Evolutionary conservation across 768 basidiomycete species (phyloP).

Genomic region (Hygrophorus russula): DNA sequence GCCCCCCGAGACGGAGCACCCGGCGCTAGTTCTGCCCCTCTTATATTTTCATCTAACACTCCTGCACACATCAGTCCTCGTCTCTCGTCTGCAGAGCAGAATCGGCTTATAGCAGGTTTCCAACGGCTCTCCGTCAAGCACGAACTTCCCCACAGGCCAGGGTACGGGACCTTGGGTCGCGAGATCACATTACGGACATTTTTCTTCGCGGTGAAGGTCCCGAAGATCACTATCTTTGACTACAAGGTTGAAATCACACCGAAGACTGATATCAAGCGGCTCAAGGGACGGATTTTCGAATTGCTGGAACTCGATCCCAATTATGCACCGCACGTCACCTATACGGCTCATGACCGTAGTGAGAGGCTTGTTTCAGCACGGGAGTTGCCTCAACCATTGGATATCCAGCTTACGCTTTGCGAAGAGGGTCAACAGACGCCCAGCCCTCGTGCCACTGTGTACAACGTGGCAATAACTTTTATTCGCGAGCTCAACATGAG

Average conservation of each 20-base stretch:
- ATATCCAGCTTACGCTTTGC: constrained; percentile 28
- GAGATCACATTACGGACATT: constrained; percentile 46
- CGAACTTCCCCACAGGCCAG: constrained; percentile 40
- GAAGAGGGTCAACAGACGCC: constrained; percentile 29
- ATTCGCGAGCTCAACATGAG: constrained; percentile 26
- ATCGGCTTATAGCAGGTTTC: constrained; percentile 28
- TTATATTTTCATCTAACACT: constrained; percentile 26
- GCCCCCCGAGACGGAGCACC: constrained; percentile 9
- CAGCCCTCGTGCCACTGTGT: constrained; percentile 25
- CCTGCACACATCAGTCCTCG: constrained; percentile 25
- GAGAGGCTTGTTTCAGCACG: constrained; percentile 34
- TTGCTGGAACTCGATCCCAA: constrained; percentile 34
- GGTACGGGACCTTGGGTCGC: constrained; percentile 41
- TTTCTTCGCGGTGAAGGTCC: constrained; percentile 46
- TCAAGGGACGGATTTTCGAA: constrained; percentile 41
- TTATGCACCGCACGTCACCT: constrained; percentile 22
- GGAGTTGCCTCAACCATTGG: constrained; percentile 32
- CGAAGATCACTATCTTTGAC: constrained; percentile 38
- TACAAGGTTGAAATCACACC: constrained; percentile 45
- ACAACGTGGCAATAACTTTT: constrained; percentile 30
- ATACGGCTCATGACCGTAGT: constrained; percentile 44
- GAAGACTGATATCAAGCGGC: constrained; percentile 28
- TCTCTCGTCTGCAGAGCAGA: constrained; percentile 20
- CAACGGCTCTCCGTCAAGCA: constrained; percentile 20
- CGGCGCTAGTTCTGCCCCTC: constrained; percentile 15